Conservation (phyloP, 495 filamentous ascomycete species). For the Xylaria cubensis region DNA sequence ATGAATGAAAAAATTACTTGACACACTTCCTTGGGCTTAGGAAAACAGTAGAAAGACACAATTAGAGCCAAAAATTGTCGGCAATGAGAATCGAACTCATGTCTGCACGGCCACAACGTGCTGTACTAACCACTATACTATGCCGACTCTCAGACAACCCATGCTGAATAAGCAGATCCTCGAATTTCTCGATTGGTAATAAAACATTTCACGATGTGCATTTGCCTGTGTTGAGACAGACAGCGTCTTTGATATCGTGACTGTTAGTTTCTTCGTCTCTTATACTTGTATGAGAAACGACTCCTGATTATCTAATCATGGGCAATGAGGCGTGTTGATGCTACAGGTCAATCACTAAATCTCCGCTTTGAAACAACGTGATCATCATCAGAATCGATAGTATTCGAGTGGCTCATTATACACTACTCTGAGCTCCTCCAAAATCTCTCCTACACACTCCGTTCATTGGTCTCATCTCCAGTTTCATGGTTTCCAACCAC, state of each 20-base stretch:
- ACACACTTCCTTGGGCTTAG: neutral
- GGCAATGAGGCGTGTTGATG: neutral
- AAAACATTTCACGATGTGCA: neutral
- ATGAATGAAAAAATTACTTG: neutral
- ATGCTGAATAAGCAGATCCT: neutral
- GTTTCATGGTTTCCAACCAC: constrained; percentile 18
- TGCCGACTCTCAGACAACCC: neutral
- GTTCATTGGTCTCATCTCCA: constrained; percentile 21
- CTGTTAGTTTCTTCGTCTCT: neutral
- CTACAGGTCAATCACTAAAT: neutral
- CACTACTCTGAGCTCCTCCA: neutral
- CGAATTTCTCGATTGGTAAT: neutral
- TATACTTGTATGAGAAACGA: neutral
- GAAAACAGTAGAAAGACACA: neutral
- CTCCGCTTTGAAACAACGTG: neutral
- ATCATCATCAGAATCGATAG: neutral
- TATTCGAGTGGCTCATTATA: constrained; percentile 8
- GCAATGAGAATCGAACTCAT: constrained; percentile 16
- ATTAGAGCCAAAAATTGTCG: constrained; percentile 1
- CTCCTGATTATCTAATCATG: neutral
- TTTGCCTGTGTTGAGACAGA: neutral
- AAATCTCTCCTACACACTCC: constrained; percentile 21
- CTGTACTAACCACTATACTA: constrained; percentile 23
- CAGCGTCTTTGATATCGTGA: neutral
- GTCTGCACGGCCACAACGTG: constrained; percentile 23